phyloP scores from a whole-genome alignment of 352 stramenopile species.

The Globisporangium iwayamae region DNA sequence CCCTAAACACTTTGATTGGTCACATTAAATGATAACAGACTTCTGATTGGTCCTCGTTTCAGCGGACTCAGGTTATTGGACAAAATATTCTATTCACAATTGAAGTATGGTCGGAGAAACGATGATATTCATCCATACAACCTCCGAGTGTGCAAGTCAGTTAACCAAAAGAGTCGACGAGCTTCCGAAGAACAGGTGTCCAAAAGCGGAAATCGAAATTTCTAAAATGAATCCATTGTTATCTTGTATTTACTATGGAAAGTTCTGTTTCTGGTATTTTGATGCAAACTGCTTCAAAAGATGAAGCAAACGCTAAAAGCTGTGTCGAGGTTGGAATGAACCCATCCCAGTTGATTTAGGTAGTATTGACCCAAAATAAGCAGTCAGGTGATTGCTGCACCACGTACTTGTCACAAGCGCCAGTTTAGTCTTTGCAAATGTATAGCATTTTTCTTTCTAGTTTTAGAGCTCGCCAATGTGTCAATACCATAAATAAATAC shows the following conservation, averaged over 20 bases:
- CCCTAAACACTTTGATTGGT: no score
- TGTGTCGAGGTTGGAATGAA: neutral
- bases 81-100: no score
- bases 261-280: no score
- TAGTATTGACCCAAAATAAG: neutral
- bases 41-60: no score
- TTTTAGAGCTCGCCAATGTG: neutral
- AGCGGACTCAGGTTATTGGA: no score
- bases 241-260: no score
- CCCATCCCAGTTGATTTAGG: neutral
- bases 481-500: neutral
- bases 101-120: no score
- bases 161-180: no score
- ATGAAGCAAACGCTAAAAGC: no score
- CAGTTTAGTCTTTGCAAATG: neutral
- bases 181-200: neutral
- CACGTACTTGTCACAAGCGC: neutral
- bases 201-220: neutral
- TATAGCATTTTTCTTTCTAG: neutral
- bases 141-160: constrained; percentile 1
- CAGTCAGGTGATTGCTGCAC: neutral
- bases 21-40: no score
- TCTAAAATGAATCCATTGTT: neutral
- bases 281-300: no score
- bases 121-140: no score